Conservation (phyloP, 495 filamentous ascomycete genomes). For the Lepraria neglecta region DNA sequence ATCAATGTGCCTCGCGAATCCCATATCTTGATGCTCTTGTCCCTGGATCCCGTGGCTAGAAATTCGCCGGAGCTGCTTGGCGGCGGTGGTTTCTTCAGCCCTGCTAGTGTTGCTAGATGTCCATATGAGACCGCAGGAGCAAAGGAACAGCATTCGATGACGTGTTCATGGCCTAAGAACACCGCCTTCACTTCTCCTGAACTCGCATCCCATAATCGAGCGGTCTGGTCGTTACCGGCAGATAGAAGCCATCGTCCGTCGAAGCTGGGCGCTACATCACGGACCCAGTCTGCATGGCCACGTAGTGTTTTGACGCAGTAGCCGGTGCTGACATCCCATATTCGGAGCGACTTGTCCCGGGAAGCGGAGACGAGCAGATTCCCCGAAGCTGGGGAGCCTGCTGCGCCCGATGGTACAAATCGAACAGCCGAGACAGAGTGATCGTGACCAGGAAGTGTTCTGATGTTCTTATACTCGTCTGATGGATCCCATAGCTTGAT, state of each 20-base stretch:
- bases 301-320: constrained; percentile 83
- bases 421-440: constrained; percentile 82
- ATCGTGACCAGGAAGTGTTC: constrained; percentile 88
- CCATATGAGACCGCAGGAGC: constrained; percentile 74
- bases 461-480: constrained; percentile 92
- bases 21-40: constrained; percentile 91
- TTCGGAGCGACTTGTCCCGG: constrained; percentile 73
- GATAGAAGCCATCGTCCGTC: constrained; percentile 82
- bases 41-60: constrained; percentile 81
- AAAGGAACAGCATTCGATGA: constrained; percentile 81
- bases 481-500: constrained; percentile 96
- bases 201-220: constrained; percentile 78
- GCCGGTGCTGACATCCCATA: constrained; percentile 91
- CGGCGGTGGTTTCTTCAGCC: constrained; percentile 73
- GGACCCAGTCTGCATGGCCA: constrained; percentile 84
- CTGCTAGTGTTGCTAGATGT: constrained; percentile 72
- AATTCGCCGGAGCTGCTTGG: constrained; percentile 74
- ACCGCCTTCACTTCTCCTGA: constrained; percentile 70
- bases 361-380: constrained; percentile 78
- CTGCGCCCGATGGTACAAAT: constrained; percentile 74
- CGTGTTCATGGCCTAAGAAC: constrained; percentile 83
- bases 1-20: constrained; percentile 78
- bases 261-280: constrained; percentile 72
- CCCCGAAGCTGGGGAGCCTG: constrained; percentile 39
- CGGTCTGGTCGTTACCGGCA: constrained; percentile 72